Evolutionary conservation across 148 eudicot genomes (phyloP), one percentile per base, ranked within the genome.

Genomic region (Nepenthes gracilis): DNA sequence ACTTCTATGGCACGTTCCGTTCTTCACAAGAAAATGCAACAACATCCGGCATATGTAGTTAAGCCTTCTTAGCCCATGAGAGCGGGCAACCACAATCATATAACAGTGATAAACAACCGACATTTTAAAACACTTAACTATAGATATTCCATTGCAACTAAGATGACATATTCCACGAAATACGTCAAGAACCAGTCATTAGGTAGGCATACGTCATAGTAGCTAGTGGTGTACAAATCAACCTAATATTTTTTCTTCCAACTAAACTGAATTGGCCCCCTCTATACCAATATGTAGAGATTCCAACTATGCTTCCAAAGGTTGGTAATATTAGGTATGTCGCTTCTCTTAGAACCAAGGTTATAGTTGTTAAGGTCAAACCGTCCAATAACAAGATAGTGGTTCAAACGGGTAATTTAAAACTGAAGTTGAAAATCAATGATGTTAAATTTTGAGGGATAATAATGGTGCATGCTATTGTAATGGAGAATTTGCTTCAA

Each of bases 341-440:
- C 53, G 66, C 78, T 66, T 77, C 88, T 60, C 77, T 83, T 48
- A 79, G 81, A 50, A 80, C 64, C 59, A 78, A 82, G 71, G 97
- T 78, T 12, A 72, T 58, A 13, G 87, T 89, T 32, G 57, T 89
- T 58, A 70, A 74, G 73, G 80, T 86, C 65, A 90, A 83, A 37
- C 81, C 78, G 33, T 78, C 90, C 6, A 83, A 80, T 73, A 74
- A 71, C 50, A 87, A 83, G 63, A 36, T 81, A 40, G 54, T 86
- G 34, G 94, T 89, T 70, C 93, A 81, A 80, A 82, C 78, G 45
- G 96, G 96, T 62, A 71, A 57, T 55, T 64, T 89, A 75, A 89
- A 78, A 77, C 47, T 89, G 79, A 89, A 89, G 72, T 66, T 86
- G 70, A 85, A 75, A 64, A 47, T 89, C 36, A 76, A 68, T 40